These are phyloP conservation scores for Candida piceae DNA, from an alignment of 805 yeast species.

Conservation along the genomic window DNA sequence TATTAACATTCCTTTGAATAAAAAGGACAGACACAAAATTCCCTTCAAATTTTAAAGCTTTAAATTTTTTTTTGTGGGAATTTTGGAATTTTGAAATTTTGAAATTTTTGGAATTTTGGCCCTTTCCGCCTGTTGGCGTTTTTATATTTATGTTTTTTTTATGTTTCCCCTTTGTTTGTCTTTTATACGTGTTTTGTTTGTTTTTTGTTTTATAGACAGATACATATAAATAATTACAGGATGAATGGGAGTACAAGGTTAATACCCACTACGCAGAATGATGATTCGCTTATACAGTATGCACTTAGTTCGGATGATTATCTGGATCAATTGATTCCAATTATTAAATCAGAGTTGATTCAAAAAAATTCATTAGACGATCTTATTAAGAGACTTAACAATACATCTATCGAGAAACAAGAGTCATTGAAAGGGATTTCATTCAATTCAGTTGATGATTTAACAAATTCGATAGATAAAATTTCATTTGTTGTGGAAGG, in stretches of 20 bases:
- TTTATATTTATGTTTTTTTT: too few species aligned
- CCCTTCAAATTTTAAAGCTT: too few species aligned
- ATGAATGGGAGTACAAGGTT: not conserved
- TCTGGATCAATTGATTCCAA: constrained; percentile 74
- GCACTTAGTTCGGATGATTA: constrained; percentile 60
- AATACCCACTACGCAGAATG: constrained; percentile 5
- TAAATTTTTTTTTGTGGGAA: too few species aligned
- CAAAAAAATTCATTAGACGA: constrained; percentile 48
- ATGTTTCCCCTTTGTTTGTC: too few species aligned
- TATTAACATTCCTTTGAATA: too few species aligned
- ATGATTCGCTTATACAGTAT: constrained; percentile 24
- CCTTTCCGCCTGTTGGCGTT: too few species aligned
- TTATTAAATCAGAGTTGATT: constrained; percentile 57
- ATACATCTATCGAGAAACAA: constrained; percentile 55
- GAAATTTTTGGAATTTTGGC: too few species aligned
- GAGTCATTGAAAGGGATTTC: constrained; percentile 58
- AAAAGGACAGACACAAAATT: too few species aligned
- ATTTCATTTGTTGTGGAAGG: constrained; percentile 56
- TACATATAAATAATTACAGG: too few species aligned
- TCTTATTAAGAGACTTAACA: constrained; percentile 50
- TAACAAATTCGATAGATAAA: constrained; percentile 53
- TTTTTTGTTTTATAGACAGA: too few species aligned
- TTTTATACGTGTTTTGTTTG: too few species aligned
- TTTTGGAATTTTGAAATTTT: too few species aligned
- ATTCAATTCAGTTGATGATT: constrained; percentile 52